These are phyloP conservation scores for Stephania cephalantha DNA, from an alignment of 164 flowering plant species.

Conservation along the genomic window DNA sequence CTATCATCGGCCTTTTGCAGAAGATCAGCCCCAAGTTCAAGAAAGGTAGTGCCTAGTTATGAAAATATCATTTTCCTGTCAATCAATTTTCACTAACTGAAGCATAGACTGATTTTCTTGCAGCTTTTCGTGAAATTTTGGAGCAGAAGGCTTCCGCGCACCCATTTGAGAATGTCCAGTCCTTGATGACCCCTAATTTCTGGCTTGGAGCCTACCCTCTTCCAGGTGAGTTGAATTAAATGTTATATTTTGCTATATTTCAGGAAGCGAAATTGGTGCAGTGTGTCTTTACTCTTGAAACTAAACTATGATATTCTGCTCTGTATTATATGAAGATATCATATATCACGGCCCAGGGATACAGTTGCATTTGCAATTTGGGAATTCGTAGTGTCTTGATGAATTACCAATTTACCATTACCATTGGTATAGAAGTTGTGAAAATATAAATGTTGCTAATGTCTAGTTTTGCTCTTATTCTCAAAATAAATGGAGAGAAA, in stretches of 20 bases:
- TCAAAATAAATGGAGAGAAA: neutral
- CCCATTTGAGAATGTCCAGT: conserved; percentile 96
- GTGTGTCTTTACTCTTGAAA: neutral
- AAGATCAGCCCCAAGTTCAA: conserved; percentile 88
- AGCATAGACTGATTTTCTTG: conserved; percentile 14
- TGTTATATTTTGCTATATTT: neutral
- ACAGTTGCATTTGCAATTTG: neutral
- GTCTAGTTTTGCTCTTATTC: neutral
- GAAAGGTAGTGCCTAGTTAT: conserved; percentile 48
- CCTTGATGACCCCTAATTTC: conserved; percentile 77
- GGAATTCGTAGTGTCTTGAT: neutral
- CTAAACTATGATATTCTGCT: neutral
- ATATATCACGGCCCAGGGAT: neutral
- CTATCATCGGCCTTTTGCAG: conserved; percentile 84
- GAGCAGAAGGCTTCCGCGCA: conserved; percentile 84
- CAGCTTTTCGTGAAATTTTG: conserved; percentile 89
- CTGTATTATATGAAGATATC: neutral
- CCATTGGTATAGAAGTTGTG: neutral
- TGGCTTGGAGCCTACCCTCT: conserved; percentile 85
- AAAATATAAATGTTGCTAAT: neutral
- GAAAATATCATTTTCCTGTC: neutral
- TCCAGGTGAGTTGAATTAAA: conserved; percentile 49
- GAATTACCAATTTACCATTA: neutral
- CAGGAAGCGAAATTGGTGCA: neutral
- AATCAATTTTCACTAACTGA: neutral